These are phyloP conservation scores for Drechslerella dactyloides DNA, from an alignment of 2,329 filamentous ascomycete genomes.

Conservation along the genomic window DNA sequence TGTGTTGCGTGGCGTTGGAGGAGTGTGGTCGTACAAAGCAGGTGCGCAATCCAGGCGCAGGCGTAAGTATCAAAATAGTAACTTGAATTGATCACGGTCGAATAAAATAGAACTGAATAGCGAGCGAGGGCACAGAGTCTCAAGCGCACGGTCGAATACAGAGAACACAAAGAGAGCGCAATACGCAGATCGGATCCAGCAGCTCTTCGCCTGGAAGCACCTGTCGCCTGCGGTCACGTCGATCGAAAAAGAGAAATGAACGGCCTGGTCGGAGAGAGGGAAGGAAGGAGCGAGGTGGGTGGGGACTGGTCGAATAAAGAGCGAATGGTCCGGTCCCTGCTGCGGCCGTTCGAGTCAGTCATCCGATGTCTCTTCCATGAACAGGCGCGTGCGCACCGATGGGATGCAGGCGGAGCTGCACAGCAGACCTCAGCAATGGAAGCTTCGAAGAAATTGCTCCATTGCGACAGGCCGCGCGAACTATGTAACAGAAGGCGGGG, in stretches of 20 bases:
- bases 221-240: constrained; percentile 34
- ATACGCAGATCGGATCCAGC: constrained; percentile 39
- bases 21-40: constrained; percentile 51
- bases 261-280: neutral
- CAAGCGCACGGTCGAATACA: constrained; percentile 25
- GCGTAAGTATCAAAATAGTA: neutral
- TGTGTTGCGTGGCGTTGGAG: neutral
- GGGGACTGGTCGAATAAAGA: constrained; percentile 23
- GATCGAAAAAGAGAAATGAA: constrained; percentile 13
- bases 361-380: neutral
- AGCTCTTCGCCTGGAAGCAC: constrained; percentile 45
- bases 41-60: constrained; percentile 6
- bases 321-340: constrained; percentile 7
- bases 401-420: neutral
- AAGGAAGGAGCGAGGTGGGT: constrained; percentile 40
- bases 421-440: constrained; percentile 19
- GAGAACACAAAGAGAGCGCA: constrained; percentile 42
- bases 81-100: neutral
- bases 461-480: constrained; percentile 23
- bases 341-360: neutral
- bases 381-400: neutral
- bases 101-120: neutral
- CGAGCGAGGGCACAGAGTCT: too few species aligned
- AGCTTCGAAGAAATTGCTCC: constrained; percentile 34
- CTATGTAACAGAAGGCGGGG: constrained; percentile 21